phyloP scores from a whole-genome alignment of 805 yeast genomes.

The Candida odintsovae region DNA sequence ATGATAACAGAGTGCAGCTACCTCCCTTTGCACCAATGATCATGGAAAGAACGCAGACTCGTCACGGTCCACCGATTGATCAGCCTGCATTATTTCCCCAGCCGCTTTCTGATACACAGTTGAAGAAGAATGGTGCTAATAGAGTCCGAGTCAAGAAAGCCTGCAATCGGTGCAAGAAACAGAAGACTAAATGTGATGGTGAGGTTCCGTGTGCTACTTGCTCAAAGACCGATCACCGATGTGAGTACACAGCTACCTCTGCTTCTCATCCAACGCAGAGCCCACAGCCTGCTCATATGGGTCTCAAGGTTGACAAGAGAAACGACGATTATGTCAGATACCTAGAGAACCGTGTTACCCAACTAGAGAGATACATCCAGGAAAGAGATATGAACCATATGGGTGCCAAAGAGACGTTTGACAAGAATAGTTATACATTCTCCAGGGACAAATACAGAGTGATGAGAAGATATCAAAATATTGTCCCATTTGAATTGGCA shows the following conservation, averaged over 20 bases:
- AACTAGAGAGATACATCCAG: slow-evolving; percentile 27
- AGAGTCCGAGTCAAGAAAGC: slow-evolving; percentile 41
- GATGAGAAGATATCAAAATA: slow-evolving; percentile 40
- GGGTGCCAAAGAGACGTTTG: slow-evolving; percentile 13
- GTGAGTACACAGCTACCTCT: slow-evolving; percentile 4
- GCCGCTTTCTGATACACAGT: slow-evolving; percentile 17
- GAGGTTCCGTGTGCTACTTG: slow-evolving; percentile 46
- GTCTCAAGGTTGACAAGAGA: background rate
- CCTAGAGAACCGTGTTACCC: slow-evolving; percentile 35
- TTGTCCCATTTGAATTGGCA: slow-evolving; percentile 36
- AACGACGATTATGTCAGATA: slow-evolving; percentile 14
- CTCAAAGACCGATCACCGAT: slow-evolving; percentile 10
- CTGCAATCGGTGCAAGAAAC: slow-evolving; percentile 49
- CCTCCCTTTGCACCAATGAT: slow-evolving; percentile 18
- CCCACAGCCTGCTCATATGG: background rate
- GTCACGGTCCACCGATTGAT: slow-evolving; percentile 6
- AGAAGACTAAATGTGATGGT: slow-evolving; percentile 55
- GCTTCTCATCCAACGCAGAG: background rate
- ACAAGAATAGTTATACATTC: slow-evolving; percentile 23
- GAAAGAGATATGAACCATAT: background rate
- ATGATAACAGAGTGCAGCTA: slow-evolving; percentile 17
- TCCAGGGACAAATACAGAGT: slow-evolving; percentile 40
- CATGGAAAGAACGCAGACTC: slow-evolving; percentile 8
- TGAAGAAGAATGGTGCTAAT: slow-evolving; percentile 4
- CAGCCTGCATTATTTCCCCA: slow-evolving; percentile 8